Evolutionary conservation across 2,329 filamentous ascomycete species (phyloP).

Genomic region (Parascedosporium putredinis): DNA sequence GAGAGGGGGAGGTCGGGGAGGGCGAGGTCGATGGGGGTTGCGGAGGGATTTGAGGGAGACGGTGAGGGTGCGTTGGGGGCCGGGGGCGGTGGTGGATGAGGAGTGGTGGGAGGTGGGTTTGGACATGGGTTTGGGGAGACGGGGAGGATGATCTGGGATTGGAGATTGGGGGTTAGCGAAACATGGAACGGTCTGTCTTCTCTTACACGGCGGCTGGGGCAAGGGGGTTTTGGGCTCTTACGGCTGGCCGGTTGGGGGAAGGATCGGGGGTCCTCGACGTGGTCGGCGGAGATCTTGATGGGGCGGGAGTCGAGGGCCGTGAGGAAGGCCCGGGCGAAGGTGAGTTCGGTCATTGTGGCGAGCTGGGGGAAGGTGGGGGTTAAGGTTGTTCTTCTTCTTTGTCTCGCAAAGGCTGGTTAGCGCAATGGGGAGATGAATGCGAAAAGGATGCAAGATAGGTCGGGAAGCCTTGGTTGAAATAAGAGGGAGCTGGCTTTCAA

Average conservation of each 20-base stretch:
- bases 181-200: no score
- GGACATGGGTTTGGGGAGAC: conserved; percentile 48
- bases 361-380: background rate
- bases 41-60: conserved; percentile 67
- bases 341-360: conserved; percentile 62
- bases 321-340: conserved; percentile 79
- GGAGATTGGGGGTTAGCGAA: no score
- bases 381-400: no score
- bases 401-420: background rate
- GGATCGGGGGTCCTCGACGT: conserved; percentile 75
- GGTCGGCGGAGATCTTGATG: conserved; percentile 73
- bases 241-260: conserved; percentile 65
- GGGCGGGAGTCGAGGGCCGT: conserved; percentile 67
- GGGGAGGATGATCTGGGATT: conserved; percentile 57
- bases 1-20: conserved; percentile 53
- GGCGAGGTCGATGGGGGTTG: conserved; percentile 60
- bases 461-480: no score
- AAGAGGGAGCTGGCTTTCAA: no score
- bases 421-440: no score
- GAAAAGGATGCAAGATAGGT: no score
- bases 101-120: conserved; percentile 33
- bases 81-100: conserved; percentile 32
- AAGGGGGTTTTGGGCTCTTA: conserved; percentile 28
- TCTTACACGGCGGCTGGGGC: conserved; percentile 2
- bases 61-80: conserved; percentile 39